phyloP scores from a whole-genome alignment of 78 protist species.

The Monosiga brevicollis region DNA sequence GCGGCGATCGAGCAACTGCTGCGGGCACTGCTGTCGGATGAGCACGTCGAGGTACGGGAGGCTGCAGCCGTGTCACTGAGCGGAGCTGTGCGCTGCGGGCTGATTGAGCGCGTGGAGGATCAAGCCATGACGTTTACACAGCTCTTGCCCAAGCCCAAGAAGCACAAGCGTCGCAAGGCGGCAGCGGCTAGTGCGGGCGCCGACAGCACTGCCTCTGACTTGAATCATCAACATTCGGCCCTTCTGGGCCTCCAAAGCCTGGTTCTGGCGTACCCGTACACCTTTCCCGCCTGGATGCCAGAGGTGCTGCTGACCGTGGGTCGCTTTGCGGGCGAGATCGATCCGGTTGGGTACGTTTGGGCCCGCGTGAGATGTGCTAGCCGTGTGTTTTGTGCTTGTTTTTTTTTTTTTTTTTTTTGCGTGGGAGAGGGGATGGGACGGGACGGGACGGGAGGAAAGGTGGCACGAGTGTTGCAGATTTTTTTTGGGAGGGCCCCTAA shows the following conservation, averaged over 20 bases:
- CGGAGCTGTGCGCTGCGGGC: neutral
- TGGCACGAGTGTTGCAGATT: neutral
- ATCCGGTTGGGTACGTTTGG: slow-evolving; percentile 21
- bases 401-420: too few species aligned
- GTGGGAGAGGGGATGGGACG: too few species aligned
- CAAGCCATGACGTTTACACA: neutral
- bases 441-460: too few species aligned
- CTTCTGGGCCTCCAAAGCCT: slow-evolving; percentile 33
- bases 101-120: neutral
- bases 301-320: slow-evolving; percentile 31
- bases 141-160: neutral
- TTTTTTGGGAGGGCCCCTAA: slow-evolving; percentile 6
- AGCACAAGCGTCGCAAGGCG: too few species aligned
- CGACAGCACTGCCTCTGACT: neutral
- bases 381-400: too few species aligned
- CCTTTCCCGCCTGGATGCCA: slow-evolving; percentile 46
- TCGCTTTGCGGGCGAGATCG: slow-evolving; percentile 23
- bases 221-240: slow-evolving; percentile 41
- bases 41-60: slow-evolving; percentile 19
- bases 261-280: slow-evolving; percentile 42
- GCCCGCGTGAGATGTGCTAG: neutral
- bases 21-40: slow-evolving; percentile 2
- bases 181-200: neutral
- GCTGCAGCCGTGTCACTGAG: neutral
- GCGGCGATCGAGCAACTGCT: neutral